Percentiles rank a stretch among this genome's conserved stretches.
Evolutionary conservation across 208 protist genomes (phyloP).

Genomic region (Trypanosoma brucei): DNA sequence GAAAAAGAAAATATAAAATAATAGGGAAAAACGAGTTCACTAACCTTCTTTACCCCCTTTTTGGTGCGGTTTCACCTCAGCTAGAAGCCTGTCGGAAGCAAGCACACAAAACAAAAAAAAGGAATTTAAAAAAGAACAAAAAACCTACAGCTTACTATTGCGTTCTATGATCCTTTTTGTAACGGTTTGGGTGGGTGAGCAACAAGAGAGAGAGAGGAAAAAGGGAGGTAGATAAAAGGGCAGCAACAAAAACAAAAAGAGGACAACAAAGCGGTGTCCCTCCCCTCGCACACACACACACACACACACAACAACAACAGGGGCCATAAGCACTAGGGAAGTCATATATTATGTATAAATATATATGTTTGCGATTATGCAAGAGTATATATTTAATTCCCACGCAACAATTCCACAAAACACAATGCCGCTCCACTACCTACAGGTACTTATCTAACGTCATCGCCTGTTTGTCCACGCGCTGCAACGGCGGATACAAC

Average conservation of each 20-base stretch:
- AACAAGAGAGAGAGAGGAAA: constrained; percentile 6
- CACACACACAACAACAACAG: background rate
- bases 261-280: background rate
- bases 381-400: no score
- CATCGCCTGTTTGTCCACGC: constrained; percentile 46
- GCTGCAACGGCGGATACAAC: constrained; percentile 62
- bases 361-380: no score
- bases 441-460: constrained; percentile 83
- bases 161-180: background rate
- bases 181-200: background rate
- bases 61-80: no score
- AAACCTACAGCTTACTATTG: background rate
- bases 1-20: constrained; percentile 13
- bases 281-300: background rate
- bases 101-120: background rate
- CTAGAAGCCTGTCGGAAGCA: background rate
- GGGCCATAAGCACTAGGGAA: no score
- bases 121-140: background rate
- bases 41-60: background rate
- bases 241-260: constrained; percentile 6
- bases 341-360: no score
- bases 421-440: background rate
- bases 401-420: background rate
- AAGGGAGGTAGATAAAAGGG: background rate
- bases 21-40: background rate